Base-by-base conservation (phyloP, 1,284 basidiomycete species). In the Leccinum pachyderme region DNA sequence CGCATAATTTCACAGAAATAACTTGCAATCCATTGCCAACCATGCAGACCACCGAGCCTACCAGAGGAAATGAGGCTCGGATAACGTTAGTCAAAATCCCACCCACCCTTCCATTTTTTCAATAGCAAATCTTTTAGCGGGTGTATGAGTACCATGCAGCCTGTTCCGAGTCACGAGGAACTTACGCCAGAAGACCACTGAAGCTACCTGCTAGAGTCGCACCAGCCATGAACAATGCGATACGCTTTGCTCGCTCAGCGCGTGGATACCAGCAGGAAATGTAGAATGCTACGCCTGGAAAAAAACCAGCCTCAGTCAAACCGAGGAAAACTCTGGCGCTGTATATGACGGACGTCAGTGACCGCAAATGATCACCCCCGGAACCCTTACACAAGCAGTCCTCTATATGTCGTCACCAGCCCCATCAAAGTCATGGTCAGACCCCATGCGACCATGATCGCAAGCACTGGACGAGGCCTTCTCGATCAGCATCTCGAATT, bases 11-110 rank as follows among this genome's bases (percentile, higher is more conserved):
- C 9, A 31, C 8, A 0, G 7, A 45, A 18, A 12, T 5, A 5
- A 65, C 77, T 72, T 54, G 80, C 77, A 47, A 80, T 78, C 77
- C 78, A 80, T 35, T 74, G 72, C 75, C 74, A 74, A 8, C 72
- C 73, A 54, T 62, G 73, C 22, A 74, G 62, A 28, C 73, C 72
- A 7, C 64, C 73, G 55, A 83, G 15, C 15, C 61, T 62, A 32
- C 35, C 29, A 29, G 7, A 35, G 7, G n/a, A 52, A 44, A 18
- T 12, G 32, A 39, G 39, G 22, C 2, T 29, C 18, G 25, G 13
- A 25, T 2, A 35, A 18, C 22, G 2, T 27, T 22, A 45, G 18
- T 43, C 3, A 8, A 29, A 29, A 32, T 7, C 4, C n/a, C 27
- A 5, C 61, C 2, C 33, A 62, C 61, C 61, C 61, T 24, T 62